phyloP scores from a whole-genome alignment of 83 land plant species.

The Picea engelmannii region DNA sequence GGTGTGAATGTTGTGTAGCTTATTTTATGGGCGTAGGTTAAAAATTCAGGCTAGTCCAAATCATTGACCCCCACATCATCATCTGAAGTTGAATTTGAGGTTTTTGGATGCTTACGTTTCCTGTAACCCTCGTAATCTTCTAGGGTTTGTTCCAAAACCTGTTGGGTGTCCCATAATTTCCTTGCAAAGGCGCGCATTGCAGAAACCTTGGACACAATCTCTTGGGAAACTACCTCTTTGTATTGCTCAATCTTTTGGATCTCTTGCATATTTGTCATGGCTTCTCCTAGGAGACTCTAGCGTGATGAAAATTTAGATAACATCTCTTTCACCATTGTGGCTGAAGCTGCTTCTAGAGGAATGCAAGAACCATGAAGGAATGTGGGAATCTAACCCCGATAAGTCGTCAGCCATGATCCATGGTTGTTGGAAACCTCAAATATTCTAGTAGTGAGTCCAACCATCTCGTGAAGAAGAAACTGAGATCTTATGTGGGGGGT shows the following conservation, averaged over 20 bases:
- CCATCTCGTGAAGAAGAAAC: constrained; percentile 70
- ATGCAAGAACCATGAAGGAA: constrained; percentile 49
- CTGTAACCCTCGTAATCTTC: constrained; percentile 84
- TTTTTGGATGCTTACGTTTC: constrained; percentile 30
- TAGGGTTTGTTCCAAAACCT: constrained; percentile 66
- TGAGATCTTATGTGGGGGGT: constrained; percentile 83
- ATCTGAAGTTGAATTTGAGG: constrained; percentile 14
- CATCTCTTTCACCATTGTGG: constrained; percentile 63
- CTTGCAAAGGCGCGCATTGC: constrained; percentile 70
- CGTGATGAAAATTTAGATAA: constrained; percentile 59
- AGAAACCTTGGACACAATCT: constrained; percentile 52
- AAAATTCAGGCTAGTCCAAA: constrained; percentile 64
- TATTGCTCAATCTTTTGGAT: constrained; percentile 85
- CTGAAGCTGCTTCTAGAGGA: constrained; percentile 39
- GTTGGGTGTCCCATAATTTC: constrained; percentile 73
- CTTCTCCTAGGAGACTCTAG: constrained; percentile 80
- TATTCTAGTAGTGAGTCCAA: constrained; percentile 59
- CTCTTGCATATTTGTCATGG: constrained; percentile 82
- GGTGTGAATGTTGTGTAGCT: constrained; percentile 99
- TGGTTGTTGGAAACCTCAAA: constrained; percentile 68
- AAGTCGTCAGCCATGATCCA: constrained; percentile 59
- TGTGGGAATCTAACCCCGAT: constrained; percentile 60
- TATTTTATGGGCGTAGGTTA: constrained; percentile 86
- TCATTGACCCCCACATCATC: constrained; percentile 19
- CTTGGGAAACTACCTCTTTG: constrained; percentile 51